Conservation (phyloP, 371 early-diverging fungal genomes). For the Polyrhizophydium stewartii region DNA sequence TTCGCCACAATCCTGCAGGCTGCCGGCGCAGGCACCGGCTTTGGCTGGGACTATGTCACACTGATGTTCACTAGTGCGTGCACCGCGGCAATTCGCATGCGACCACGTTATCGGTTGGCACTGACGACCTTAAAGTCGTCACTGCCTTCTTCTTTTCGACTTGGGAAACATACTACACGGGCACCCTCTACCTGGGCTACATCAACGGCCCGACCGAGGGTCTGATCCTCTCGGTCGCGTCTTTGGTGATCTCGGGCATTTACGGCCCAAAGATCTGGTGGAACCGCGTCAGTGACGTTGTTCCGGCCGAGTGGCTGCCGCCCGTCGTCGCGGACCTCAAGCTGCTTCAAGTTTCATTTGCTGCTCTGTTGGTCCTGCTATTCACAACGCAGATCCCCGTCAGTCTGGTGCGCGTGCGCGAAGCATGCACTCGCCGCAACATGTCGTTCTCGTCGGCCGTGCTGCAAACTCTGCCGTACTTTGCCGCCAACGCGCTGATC, state of each 20-base stretch:
- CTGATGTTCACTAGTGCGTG: slow-evolving; percentile 33
- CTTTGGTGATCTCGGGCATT: slow-evolving; percentile 69
- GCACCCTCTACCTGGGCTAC: slow-evolving; percentile 84
- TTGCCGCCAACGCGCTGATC: slow-evolving; percentile 48
- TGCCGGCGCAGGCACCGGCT: slow-evolving; percentile 75
- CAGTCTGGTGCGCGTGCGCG: slow-evolving; percentile 42
- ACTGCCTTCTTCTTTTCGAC: slow-evolving; percentile 88
- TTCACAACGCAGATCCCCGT: slow-evolving; percentile 57
- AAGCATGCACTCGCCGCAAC: slow-evolving; percentile 62
- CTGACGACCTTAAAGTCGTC: no score
- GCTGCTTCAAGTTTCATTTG: slow-evolving; percentile 50
- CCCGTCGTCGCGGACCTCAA: slow-evolving; percentile 23
- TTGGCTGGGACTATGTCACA: slow-evolving; percentile 60
- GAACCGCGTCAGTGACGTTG: neutral
- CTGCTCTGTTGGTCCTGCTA: slow-evolving; percentile 54
- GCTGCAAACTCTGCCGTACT: slow-evolving; percentile 60
- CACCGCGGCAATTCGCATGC: no score
- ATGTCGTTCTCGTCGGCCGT: slow-evolving; percentile 60
- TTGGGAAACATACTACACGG: slow-evolving; percentile 96
- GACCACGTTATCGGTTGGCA: no score
- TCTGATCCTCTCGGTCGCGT: slow-evolving; percentile 68
- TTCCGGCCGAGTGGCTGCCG: slow-evolving; percentile 1
- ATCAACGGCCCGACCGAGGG: slow-evolving; percentile 96
- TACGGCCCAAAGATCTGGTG: slow-evolving; percentile 49
- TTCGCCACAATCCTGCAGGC: slow-evolving; percentile 78